Conservation (phyloP, 768 basidiomycete species). For the Rossbeevera mucosa region DNA sequence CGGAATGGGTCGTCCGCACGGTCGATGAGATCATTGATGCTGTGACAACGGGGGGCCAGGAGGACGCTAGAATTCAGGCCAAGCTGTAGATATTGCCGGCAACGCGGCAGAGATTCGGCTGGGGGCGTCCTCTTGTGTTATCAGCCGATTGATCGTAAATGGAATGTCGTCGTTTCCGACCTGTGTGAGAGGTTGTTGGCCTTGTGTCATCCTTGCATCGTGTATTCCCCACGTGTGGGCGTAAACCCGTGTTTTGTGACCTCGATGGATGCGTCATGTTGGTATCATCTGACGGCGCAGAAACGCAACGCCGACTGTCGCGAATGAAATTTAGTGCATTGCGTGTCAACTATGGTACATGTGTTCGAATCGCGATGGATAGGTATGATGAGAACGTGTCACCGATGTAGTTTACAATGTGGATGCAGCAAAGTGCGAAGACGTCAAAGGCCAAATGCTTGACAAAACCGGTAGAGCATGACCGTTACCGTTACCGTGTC, state of each 20-base stretch:
- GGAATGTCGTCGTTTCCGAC: slow-evolving; percentile 14
- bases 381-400: slow-evolving; percentile 29
- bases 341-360: slow-evolving; percentile 31
- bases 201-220: slow-evolving; percentile 30
- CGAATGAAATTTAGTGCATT: slow-evolving; percentile 24
- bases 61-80: slow-evolving; percentile 40
- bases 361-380: slow-evolving; percentile 25
- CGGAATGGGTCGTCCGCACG: slow-evolving; percentile 82
- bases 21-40: slow-evolving; percentile 79
- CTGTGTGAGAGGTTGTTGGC: slow-evolving; percentile 17
- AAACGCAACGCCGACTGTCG: slow-evolving; percentile 18
- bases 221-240: slow-evolving; percentile 32
- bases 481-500: slow-evolving; percentile 80
- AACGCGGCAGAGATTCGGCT: slow-evolving; percentile 15
- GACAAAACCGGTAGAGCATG: slow-evolving; percentile 81
- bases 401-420: slow-evolving; percentile 30
- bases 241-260: slow-evolving; percentile 27
- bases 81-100: slow-evolving; percentile 51
- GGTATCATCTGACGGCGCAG: slow-evolving; percentile 18
- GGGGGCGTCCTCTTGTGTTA: slow-evolving; percentile 19
- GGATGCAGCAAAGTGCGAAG: slow-evolving; percentile 18
- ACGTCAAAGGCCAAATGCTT: slow-evolving; percentile 42
- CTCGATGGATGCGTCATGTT: slow-evolving; percentile 13
- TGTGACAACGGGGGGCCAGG: slow-evolving; percentile 46
- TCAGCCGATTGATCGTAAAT: slow-evolving; percentile 28